Evolutionary conservation across 495 filamentous ascomycete species (phyloP), one percentile per base, ranked within the genome.

Genomic region (Tricharina praecox): DNA sequence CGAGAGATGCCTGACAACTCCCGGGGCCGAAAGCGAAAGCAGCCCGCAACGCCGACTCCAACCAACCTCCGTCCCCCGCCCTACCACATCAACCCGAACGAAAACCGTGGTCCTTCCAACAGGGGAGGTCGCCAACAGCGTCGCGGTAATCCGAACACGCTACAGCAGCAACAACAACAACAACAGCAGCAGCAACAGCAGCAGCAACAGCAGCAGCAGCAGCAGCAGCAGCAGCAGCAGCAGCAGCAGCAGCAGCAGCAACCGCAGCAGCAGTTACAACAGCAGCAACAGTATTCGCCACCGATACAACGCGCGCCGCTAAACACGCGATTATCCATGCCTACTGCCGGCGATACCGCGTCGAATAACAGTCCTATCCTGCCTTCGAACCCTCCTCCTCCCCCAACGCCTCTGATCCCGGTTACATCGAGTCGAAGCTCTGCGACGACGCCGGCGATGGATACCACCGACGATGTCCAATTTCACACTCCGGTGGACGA

Each of bases 1-100:
- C n/a, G n/a, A n/a, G n/a, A n/a, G n/a, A 43, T 43, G 40, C 40
- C 40, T 10, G 40, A 48, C 21, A 37, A 48, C 19, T 23, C 2
- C 30, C 55, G 50, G 28, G 37, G 37, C 48, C 55, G 56, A 26
- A 59, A 59, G 36, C 56, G 56, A 52, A 59, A 59, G 38, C 55
- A 59, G 35, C 50, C 56, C 11, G 48, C 53, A 50, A 48, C 49
- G 24, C 49, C 49, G 13, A 56, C 48, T 35, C 54, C 50, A 23
- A 50, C 32, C n/a, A 32, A 38, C 4, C 28, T 45, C 13, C 55
- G 56, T 10, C 54, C 48, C 19, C 58, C 56, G 19, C 56, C 56
- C 23, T 59, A 59, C 34, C 53, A 49, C 24, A 55, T 54, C 15
- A 51, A 41, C 37, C 47, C 50, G 13, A 33, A 56, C 44, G 50